phyloP scores from a whole-genome alignment of 805 yeast species.

The Lipomyces lipofer region DNA sequence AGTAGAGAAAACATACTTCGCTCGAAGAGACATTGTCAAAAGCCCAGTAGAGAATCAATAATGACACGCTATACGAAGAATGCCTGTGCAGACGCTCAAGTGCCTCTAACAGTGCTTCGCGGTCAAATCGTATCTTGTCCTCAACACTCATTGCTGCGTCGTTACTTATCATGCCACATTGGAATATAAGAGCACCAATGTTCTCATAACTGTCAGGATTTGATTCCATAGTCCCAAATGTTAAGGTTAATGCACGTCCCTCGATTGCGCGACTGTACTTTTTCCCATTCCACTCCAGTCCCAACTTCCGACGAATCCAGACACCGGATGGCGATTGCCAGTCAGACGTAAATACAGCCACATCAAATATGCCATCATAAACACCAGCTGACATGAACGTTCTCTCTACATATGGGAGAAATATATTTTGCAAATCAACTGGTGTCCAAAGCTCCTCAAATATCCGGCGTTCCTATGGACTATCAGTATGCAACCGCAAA shows the following conservation, averaged over 20 bases:
- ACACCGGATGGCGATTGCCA: constrained; percentile 50
- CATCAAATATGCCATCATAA: constrained; percentile 37
- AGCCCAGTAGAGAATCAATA: constrained; percentile 48
- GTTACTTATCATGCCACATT: constrained; percentile 49
- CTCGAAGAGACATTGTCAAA: constrained; percentile 13
- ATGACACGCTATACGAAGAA: constrained; percentile 45
- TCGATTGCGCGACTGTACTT: constrained; percentile 39
- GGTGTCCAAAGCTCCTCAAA: constrained; percentile 52
- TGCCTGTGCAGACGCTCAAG: constrained; percentile 41
- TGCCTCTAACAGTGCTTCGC: constrained; percentile 42
- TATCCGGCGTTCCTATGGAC: constrained; percentile 42
- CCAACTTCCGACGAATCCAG: constrained; percentile 53
- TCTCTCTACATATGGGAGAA: constrained; percentile 37
- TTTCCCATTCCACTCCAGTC: constrained; percentile 41
- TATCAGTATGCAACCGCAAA: constrained; percentile 34
- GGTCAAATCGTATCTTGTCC: constrained; percentile 46
- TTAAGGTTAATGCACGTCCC: constrained; percentile 39
- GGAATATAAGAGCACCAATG: constrained; percentile 51
- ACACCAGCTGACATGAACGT: constrained; percentile 37
- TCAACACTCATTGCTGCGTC: constrained; percentile 24
- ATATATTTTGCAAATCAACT: constrained; percentile 43
- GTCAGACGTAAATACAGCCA: constrained; percentile 49
- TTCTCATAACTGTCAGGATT: constrained; percentile 44
- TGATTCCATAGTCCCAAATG: constrained; percentile 48
- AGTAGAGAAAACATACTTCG: constrained; percentile 9